Conservation (phyloP, 768 basidiomycete species). For the Suillus subaureus region DNA sequence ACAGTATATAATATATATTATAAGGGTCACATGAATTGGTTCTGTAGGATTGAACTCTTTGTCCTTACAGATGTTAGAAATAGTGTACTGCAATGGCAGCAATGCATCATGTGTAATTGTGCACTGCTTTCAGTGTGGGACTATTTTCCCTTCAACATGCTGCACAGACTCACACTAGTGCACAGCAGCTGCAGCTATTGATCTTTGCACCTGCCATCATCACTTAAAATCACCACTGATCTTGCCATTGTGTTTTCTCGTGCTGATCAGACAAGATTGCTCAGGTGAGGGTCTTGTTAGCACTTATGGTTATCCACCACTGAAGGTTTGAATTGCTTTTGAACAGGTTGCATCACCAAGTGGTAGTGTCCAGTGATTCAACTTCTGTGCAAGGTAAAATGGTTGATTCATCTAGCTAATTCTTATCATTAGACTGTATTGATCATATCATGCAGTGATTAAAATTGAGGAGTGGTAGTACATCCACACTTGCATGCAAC, state of each 20-base stretch:
- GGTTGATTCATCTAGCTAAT: not conserved
- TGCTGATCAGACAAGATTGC: not conserved
- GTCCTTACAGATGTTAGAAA: too few species aligned
- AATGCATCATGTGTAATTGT: not conserved
- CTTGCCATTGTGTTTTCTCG: not conserved
- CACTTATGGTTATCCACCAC: not conserved
- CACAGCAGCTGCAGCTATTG: too few species aligned
- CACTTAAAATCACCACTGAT: not conserved
- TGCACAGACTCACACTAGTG: too few species aligned
- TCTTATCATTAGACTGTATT: not conserved
- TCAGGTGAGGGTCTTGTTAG: not conserved
- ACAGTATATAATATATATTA: too few species aligned
- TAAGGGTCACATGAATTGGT: too few species aligned
- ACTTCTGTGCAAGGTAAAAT: not conserved
- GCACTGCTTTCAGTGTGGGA: not conserved
- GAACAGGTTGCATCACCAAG: too few species aligned
- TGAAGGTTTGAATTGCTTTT: not conserved
- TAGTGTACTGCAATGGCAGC: too few species aligned
- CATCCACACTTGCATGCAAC: not conserved
- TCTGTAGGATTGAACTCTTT: too few species aligned
- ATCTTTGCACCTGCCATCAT: not conserved
- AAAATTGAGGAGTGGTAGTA: too few species aligned
- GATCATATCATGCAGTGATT: too few species aligned
- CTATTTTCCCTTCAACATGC: not conserved
- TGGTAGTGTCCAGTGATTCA: not conserved